These are phyloP conservation scores for Dactylonectria estremocensis DNA, from an alignment of 2,329 filamentous ascomycete genomes.

Conservation along the genomic window DNA sequence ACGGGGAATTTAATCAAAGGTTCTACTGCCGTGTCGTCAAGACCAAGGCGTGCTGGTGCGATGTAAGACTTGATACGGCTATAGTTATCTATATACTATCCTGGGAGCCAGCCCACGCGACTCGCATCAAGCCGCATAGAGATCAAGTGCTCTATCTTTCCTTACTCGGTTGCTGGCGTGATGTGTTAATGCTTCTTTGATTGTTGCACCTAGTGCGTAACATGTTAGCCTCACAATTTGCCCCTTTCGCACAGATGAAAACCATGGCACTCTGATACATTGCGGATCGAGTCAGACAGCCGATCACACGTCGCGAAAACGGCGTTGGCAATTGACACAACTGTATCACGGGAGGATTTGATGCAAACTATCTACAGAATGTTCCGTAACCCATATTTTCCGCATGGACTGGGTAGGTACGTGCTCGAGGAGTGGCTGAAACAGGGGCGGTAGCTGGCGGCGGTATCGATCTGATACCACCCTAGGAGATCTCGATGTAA, in stretches of 20 bases:
- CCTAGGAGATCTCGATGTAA: neutral
- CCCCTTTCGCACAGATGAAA: neutral
- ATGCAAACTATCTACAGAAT: neutral
- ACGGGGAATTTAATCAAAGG: neutral
- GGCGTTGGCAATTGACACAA: neutral
- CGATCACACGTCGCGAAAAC: neutral
- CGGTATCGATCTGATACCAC: neutral
- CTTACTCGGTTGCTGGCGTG: neutral
- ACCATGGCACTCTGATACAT: neutral
- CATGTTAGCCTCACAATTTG: neutral
- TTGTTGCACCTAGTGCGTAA: neutral
- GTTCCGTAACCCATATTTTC: neutral
- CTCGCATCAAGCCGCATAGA: neutral
- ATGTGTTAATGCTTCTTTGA: neutral
- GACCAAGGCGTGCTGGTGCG: neutral
- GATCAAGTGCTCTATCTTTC: neutral
- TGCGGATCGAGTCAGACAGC: neutral
- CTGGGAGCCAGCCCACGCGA: neutral
- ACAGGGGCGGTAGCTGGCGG: neutral
- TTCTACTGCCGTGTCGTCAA: neutral
- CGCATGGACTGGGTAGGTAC: neutral
- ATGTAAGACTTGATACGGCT: neutral
- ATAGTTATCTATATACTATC: neutral
- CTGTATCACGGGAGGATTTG: neutral
- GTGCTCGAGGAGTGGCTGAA: neutral